A percentile compares a stretch with the other conserved stretches of the same genome.
Evolutionary conservation across 2,329 filamentous ascomycete genomes (phyloP).

Genomic region (Nigrospora oryzae): DNA sequence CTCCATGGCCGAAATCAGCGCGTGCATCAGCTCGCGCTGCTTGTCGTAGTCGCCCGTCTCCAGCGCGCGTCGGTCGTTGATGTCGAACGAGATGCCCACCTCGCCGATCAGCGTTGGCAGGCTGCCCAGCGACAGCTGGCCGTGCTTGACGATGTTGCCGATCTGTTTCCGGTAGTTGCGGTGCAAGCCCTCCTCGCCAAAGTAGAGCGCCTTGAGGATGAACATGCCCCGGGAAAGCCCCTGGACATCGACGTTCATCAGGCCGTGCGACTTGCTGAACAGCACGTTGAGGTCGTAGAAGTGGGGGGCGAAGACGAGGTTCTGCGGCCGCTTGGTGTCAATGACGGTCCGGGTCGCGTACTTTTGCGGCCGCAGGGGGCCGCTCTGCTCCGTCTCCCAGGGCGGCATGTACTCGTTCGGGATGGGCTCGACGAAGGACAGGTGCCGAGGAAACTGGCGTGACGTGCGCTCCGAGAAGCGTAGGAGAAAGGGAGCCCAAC

Average conservation of each 20-base stretch:
- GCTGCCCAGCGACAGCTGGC: conserved; percentile 20
- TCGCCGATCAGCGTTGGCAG: conserved; percentile 28
- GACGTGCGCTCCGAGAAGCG: conserved; percentile 25
- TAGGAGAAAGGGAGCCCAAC: conserved; percentile 29
- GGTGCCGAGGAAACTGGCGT: conserved; percentile 15
- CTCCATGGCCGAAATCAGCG: conserved; percentile 30
- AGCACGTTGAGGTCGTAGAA: conserved; percentile 34
- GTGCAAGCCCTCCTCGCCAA: conserved; percentile 24
- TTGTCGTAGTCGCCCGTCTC: conserved; percentile 27
- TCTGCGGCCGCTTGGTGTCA: conserved; percentile 15
- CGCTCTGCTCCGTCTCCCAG: conserved; percentile 13
- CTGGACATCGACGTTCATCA: conserved; percentile 31
- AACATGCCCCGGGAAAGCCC: conserved; percentile 29
- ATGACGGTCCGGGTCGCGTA: conserved; percentile 20
- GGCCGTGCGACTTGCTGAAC: conserved; percentile 24
- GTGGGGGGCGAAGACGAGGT: conserved; percentile 31
- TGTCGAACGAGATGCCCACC: conserved; percentile 30
- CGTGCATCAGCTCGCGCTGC: conserved; percentile 29
- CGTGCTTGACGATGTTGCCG: conserved; percentile 23
- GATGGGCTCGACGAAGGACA: conserved; percentile 30
- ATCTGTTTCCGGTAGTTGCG: conserved; percentile 30
- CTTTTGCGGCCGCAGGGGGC: conserved; percentile 4
- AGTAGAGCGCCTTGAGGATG: conserved; percentile 29
- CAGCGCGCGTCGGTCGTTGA: conserved; percentile 26
- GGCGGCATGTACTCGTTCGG: conserved; percentile 31